These are phyloP conservation scores for Thalia dealbata DNA, from an alignment of 176 grass and related monocot species.

Conservation along the genomic window DNA sequence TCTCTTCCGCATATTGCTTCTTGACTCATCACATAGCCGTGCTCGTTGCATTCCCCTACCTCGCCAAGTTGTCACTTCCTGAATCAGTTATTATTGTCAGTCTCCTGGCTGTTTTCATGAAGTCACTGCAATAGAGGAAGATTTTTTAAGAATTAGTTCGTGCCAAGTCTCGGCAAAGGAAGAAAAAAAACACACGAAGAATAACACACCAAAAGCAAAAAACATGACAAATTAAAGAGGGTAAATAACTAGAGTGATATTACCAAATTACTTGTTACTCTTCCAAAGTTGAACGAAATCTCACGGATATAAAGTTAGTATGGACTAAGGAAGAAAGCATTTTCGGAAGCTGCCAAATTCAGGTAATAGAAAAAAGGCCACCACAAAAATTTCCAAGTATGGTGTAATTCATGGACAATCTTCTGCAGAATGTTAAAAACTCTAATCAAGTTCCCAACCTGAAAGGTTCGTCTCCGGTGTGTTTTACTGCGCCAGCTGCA, in stretches of 20 bases:
- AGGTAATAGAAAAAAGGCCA: background rate
- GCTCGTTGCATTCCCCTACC: slow-evolving; percentile 28
- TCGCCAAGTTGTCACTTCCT: slow-evolving; percentile 11
- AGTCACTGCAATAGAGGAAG: slow-evolving; percentile 34
- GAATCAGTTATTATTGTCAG: slow-evolving; percentile 40
- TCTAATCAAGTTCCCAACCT: slow-evolving; percentile 25
- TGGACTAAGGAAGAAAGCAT: background rate
- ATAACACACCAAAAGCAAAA: background rate
- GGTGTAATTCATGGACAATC: background rate
- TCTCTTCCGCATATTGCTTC: too few relatives aligned
- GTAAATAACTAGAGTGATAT: background rate
- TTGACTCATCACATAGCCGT: background rate
- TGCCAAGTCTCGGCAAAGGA: background rate
- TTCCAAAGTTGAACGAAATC: background rate
- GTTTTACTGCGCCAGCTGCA: slow-evolving; percentile 53
- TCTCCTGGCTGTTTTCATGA: slow-evolving; percentile 66
- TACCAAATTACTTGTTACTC: background rate
- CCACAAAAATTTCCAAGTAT: background rate
- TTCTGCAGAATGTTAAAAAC: background rate
- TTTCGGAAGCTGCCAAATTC: background rate
- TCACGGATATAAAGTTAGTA: background rate
- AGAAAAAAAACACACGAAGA: too few relatives aligned
- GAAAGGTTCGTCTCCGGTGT: slow-evolving; percentile 53
- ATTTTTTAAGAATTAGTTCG: background rate
- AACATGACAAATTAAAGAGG: background rate